These are phyloP conservation scores for Fusarium verrucosum DNA, from an alignment of 2,329 filamentous ascomycete genomes.

Conservation along the genomic window DNA sequence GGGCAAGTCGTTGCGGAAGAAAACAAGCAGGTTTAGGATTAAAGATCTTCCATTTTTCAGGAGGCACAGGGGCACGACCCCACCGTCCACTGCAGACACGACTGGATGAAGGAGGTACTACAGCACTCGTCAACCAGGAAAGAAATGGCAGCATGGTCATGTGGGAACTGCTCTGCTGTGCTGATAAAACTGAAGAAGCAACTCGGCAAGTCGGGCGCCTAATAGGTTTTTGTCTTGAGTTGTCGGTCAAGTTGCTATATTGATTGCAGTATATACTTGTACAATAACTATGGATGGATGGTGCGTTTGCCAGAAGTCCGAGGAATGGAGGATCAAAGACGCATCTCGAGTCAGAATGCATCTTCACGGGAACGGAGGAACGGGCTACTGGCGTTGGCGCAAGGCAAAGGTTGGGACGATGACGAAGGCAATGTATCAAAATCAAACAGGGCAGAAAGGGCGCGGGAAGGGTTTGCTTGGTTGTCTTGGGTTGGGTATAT, in stretches of 20 bases:
- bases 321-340: constrained; percentile 5
- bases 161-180: neutral
- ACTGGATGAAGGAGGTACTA: constrained; percentile 44
- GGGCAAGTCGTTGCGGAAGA: constrained; percentile 65
- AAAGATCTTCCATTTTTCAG: constrained; percentile 67
- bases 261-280: constrained; percentile 42
- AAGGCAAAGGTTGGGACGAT: constrained; percentile 36
- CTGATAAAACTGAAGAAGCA: neutral
- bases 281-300: constrained; percentile 34
- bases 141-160: constrained; percentile 4
- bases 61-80: constrained; percentile 58
- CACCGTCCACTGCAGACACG: constrained; percentile 48
- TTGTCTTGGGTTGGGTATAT: constrained; percentile 39
- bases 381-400: constrained; percentile 41
- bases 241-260: constrained; percentile 18
- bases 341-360: constrained; percentile 30
- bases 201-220: neutral
- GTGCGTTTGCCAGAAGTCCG: neutral
- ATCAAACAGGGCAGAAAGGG: constrained; percentile 35
- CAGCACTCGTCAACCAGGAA: constrained; percentile 24
- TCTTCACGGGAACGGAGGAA: constrained; percentile 24
- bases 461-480: constrained; percentile 33
- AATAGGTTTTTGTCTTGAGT: constrained; percentile 17
- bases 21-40: constrained; percentile 70
- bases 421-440: constrained; percentile 43